Percentiles rank a stretch among this genome's conserved stretches.
Conservation (phyloP, 129 eudicot species). For the Artemisia argyi region DNA sequence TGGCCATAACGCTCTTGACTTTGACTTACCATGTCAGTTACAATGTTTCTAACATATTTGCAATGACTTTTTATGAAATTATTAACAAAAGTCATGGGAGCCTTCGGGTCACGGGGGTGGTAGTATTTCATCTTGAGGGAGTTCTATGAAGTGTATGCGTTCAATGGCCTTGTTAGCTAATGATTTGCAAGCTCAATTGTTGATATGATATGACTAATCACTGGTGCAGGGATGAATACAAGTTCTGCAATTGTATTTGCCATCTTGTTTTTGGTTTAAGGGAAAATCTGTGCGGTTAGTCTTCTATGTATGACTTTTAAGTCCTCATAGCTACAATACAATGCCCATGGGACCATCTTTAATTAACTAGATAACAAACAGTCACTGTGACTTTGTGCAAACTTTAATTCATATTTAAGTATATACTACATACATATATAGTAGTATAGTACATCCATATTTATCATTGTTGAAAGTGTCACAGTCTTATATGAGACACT, state of each 20-base stretch:
- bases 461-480: no score
- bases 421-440: no score
- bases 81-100: conserved; percentile 25
- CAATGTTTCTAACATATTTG: conserved; percentile 17
- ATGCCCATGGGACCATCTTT: no score
- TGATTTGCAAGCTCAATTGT: conserved; percentile 25
- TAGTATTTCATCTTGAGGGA: conserved; percentile 18
- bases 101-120: not conserved
- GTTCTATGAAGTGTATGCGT: conserved; percentile 1
- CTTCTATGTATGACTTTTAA: no score
- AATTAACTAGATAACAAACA: no score
- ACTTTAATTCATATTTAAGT: no score
- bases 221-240: conserved; percentile 35
- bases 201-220: conserved; percentile 26
- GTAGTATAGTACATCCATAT: no score
- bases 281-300: not conserved
- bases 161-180: not conserved
- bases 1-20: not conserved
- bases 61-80: conserved; percentile 28
- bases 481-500: no score
- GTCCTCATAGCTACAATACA: no score
- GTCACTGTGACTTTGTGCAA: no score
- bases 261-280: conserved; percentile 8
- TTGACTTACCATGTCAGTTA: not conserved
- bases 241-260: conserved; percentile 12